phyloP scores from a whole-genome alignment of 441 rosid species.

The Gossypium gossypioides region DNA sequence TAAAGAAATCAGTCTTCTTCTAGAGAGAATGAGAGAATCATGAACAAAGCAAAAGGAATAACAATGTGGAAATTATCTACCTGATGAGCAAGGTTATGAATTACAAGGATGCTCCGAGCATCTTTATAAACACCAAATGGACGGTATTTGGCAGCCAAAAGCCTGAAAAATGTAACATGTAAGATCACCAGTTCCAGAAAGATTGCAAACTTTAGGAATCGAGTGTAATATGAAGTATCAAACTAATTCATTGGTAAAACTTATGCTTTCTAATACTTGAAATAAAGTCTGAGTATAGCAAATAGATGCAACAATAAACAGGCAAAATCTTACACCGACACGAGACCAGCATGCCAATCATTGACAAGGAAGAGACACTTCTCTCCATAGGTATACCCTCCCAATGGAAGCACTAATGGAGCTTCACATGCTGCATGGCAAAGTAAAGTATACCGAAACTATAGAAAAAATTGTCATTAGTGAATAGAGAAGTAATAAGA shows the following conservation, averaged over 20 bases:
- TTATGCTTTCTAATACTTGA: not conserved
- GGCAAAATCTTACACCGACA: conserved; percentile 55
- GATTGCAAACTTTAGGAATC: not conserved
- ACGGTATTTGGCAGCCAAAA: conserved; percentile 78
- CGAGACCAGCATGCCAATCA: conserved; percentile 98
- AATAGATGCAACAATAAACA: conserved; percentile 3
- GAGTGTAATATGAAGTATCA: not conserved
- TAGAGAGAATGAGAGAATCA: not conserved
- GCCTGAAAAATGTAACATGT: conserved; percentile 35
- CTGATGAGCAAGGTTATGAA: conserved; percentile 95
- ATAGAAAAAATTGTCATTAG: conserved; percentile 27
- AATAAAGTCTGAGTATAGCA: not conserved
- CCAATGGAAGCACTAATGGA: conserved; percentile 77
- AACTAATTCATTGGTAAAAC: not conserved
- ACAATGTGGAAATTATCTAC: conserved; percentile 25
- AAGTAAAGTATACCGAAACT: conserved; percentile 90
- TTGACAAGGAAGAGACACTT: conserved; percentile 84
- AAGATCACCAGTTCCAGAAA: not conserved
- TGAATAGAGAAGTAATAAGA: not conserved
- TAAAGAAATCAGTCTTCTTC: not conserved
- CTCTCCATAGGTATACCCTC: conserved; percentile 89
- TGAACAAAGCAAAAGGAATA: not conserved
- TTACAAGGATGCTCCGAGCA: conserved; percentile 69
- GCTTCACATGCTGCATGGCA: conserved; percentile 98
- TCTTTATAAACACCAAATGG: conserved; percentile 81